Base-by-base conservation (phyloP, 176 grass and related monocot genomes). In the Aechmea fasciata region DNA sequence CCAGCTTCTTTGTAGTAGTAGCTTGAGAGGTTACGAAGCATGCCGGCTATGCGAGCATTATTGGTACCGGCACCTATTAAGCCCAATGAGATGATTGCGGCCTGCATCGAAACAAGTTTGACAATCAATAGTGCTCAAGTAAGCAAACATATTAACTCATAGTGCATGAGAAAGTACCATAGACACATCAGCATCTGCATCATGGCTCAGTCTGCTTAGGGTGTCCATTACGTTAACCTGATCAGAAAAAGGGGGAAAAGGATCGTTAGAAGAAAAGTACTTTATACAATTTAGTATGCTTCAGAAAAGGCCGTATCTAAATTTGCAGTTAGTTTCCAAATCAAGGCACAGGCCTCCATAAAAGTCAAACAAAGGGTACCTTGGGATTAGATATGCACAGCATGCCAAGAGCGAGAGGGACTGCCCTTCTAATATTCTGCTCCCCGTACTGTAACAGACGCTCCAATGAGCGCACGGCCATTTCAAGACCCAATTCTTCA, bases 1-100 rank as follows among this genome's bases (percentile, higher is more conserved):
- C 86, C 87, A 26, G 94, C 94, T 85, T 99, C 94, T 86, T 93
- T 99, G 83, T 93, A 99, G 72, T 99, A 99, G 80, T 99, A 99
- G 87, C 94, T 99, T 67, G 94, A 99, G 64, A 99, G 89, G 68
- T 88, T 93, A 4, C 89, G 89, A 80, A 99, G 94, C 89, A 99
- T 99, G 83, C 84, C 80, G 71, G 94, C 94, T 88, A 99, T 99
- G 64, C 94, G 81, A 73, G 94, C 89, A 81, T 99, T 99, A 63
- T 99, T 99, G 68, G 94, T 99, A 65, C 94, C 94, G 41, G 94
- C 89, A 71, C 94, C 94, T 76, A 93, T 88, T 59, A 99, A 99
- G 15, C 94, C 94, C 77, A 99, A 80, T 28, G 89, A 84, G 55
- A 99, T 79, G 24, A 99, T 99, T 9, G 94, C 89, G 78, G 89